Evolutionary conservation across 305 asterid genomes (phyloP), one percentile per base, ranked within the genome.

Genomic region (Solanum hybrid): DNA sequence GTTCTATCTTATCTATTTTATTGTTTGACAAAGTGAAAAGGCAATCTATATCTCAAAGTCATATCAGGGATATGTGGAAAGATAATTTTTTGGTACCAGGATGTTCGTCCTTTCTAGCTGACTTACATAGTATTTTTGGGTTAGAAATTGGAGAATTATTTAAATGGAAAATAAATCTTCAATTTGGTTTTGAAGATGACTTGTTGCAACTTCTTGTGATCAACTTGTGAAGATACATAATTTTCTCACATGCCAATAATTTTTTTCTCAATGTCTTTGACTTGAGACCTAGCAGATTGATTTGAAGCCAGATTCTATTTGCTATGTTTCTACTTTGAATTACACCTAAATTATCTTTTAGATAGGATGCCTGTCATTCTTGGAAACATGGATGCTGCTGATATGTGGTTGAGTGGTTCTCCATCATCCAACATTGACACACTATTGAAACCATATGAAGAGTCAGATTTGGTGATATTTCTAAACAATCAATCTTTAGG

Each of bases 341-440:
- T 42, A 42, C 38, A 82, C 87, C 34, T 27, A 82, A 82, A 40
- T 82, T 82, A 3, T 35, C 38, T 88, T 94, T 87, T 87, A 97
- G 99, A 96, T 91, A 94, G 99, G 96, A 97, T 96, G 99, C 99
- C 99, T 88, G 99, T 96, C 87, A 94, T 96, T 89, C 91, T 96
- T 93, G 97, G 98, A 66, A 91, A 92, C 96, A 93, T 94, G 94
- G 97, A 94, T 90, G 94, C 98, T 64, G 91, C 94, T 76, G 95
- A 95, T 82, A 82, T 51, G 89, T 97, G 99, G 99, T 93, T 97
- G 88, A 90, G 89, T 86, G 95, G 94, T 89, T 87, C 97, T 84
- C 86, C 97, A 46, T 86, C 90, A 89, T 87, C 98, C 89, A 93
- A 92, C 92, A 93, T 93, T 88, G 97, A 94, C 89, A 66, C 93